Evolutionary conservation across 768 basidiomycete species (phyloP).

Genomic region (Psilocybe cubensis): DNA sequence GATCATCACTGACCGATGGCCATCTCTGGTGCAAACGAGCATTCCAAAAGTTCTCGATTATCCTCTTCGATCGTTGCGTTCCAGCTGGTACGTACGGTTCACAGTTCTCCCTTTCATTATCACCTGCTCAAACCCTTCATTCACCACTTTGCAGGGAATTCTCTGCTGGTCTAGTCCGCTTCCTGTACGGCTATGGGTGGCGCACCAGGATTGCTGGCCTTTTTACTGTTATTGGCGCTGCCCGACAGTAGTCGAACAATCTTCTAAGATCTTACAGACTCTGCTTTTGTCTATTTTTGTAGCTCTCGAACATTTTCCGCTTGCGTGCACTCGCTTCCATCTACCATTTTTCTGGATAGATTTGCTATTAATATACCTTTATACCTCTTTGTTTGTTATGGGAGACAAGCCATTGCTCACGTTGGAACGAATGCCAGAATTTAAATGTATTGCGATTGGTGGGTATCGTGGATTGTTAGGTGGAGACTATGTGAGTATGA

Average conservation of each 20-base stretch:
- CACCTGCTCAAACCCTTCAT: neutral
- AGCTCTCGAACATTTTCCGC: neutral
- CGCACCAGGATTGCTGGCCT: constrained; percentile 48
- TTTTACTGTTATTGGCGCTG: constrained; percentile 38
- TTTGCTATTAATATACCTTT: constrained; percentile 17
- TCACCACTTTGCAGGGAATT: constrained; percentile 47
- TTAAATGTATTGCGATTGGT: neutral
- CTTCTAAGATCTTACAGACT: neutral
- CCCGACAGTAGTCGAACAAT: constrained; percentile 22
- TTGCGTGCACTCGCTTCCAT: constrained; percentile 1
- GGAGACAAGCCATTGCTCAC: neutral
- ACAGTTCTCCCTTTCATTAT: neutral
- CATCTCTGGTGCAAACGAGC: constrained; percentile 77
- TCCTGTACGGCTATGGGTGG: constrained; percentile 58
- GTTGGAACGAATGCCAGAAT: neutral
- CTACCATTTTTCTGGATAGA: constrained; percentile 3
- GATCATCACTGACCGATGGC: constrained; percentile 85
- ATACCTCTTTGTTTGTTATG: constrained; percentile 4
- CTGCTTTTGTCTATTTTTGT: neutral
- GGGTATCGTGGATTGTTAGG: constrained; percentile 4
- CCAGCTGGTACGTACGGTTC: constrained; percentile 67
- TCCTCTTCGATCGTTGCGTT: constrained; percentile 71
- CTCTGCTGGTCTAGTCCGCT: constrained; percentile 49
- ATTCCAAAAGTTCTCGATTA: constrained; percentile 91
- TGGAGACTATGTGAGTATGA: constrained; percentile 7